These are phyloP conservation scores for Fusarium euwallaceae DNA, from an alignment of 2,329 filamentous ascomycete species.

Conservation along the genomic window DNA sequence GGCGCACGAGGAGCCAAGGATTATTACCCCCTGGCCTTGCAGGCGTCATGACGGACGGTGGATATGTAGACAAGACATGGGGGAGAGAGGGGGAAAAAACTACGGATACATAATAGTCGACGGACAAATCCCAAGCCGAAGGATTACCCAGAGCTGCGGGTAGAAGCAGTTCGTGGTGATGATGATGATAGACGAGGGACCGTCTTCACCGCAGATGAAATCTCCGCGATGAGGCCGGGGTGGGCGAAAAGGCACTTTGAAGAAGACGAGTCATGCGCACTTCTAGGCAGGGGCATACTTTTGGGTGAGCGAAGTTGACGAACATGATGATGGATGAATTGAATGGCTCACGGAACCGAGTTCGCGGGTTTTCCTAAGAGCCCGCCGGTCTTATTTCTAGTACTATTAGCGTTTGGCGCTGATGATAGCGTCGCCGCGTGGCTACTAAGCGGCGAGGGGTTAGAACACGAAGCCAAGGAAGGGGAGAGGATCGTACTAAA, in stretches of 20 bases:
- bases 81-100: background rate
- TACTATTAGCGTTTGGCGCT: constrained; percentile 13
- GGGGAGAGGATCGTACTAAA: constrained; percentile 2
- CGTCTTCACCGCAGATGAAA: constrained; percentile 23
- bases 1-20: constrained; percentile 15
- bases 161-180: constrained; percentile 8
- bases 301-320: background rate
- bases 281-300: constrained; percentile 13
- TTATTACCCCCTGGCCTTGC: constrained; percentile 14
- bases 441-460: background rate
- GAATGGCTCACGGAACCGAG: constrained; percentile 4
- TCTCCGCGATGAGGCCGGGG: constrained; percentile 24
- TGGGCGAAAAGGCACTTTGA: background rate
- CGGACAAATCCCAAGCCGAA: background rate
- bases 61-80: background rate
- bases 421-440: constrained; percentile 12
- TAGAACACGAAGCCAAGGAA: background rate
- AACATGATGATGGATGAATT: background rate
- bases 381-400: background rate
- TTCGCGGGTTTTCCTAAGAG: constrained; percentile 3
- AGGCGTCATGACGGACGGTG: constrained; percentile 19
- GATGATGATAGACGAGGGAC: constrained; percentile 23
- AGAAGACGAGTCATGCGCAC: constrained; percentile 31
- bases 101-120: background rate
- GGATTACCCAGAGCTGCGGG: constrained; percentile 4